phyloP scores from a whole-genome alignment of 2,329 filamentous ascomycete genomes.

The Fusarium pilosicola region DNA sequence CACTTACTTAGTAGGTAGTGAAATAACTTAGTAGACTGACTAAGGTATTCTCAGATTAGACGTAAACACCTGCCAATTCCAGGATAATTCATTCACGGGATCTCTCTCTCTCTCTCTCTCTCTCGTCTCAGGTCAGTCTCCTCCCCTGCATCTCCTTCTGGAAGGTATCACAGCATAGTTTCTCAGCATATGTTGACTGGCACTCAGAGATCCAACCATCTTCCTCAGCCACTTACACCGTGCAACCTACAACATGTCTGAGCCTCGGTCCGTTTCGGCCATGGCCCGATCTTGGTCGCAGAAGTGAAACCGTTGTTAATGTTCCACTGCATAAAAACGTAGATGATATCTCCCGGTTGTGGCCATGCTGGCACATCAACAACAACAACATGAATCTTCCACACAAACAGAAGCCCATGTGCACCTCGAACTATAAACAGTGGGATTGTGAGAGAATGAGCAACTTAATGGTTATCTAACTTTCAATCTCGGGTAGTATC shows the following conservation, averaged over 20 bases:
- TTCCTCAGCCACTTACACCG: slow-evolving; percentile 5
- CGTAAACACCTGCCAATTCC: not conserved
- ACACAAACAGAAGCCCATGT: not conserved
- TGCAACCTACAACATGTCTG: not conserved
- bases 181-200: not conserved
- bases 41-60: not conserved
- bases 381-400: not conserved
- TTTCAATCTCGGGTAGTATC: not conserved
- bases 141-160: slow-evolving; percentile 20
- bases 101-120: not conserved
- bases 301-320: slow-evolving; percentile 12
- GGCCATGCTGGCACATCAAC: not conserved
- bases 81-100: not conserved
- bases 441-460: not conserved
- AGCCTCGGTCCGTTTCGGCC: slow-evolving; percentile 34
- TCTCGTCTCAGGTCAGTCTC: not conserved
- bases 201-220: slow-evolving; percentile 8
- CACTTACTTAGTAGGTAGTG: not conserved
- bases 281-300: slow-evolving; percentile 27
- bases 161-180: slow-evolving; percentile 21
- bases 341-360: slow-evolving; percentile 19
- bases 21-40: not conserved
- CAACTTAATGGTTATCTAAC: not conserved
- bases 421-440: not conserved
- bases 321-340: slow-evolving; percentile 15